Evolutionary conservation across 2,329 filamentous ascomycete genomes (phyloP), one percentile per base, ranked within the genome.

Genomic region (Xylaria arbuscula): DNA sequence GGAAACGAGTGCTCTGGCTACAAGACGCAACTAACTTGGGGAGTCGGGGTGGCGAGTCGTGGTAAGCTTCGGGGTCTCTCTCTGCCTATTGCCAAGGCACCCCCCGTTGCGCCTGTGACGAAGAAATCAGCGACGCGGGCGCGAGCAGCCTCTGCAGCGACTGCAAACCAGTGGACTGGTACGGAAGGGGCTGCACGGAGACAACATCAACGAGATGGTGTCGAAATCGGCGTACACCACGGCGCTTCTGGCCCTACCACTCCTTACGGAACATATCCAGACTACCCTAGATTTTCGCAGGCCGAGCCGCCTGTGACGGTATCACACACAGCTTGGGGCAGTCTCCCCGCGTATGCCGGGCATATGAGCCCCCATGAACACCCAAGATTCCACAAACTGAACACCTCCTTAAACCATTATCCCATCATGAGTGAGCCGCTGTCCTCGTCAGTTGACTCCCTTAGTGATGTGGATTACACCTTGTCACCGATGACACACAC

Each of bases 1-100:
- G 94, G 94, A 72, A 94, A 93, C 79, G 94, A 97, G 78, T 98
- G 95, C 83, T 94, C 93, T 34, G 95, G 95, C 68, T 98, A 98
- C 85, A 97, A 97, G 83, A 98, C 95, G 17, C 94, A 95, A 75
- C 86, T 98, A 81, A 98, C 95, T 55, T 98, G 95, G 95, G 94
- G 94, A 50, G 93, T 98, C 56, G 95, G 95, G 60, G 95, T 98
- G 67, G 95, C 95, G 65, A 98, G 94, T 81, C 90, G 95, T 76
- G 95, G 95, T 78, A 98, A 98, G 84, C 89, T 98, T 71, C 89
- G 95, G 70, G 95, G 95, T 47, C 85, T 98, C 73, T 94, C 94
- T 65, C 84, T 97, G 66, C 89, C 89, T 67, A 86, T 91, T 70
- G 89, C 88, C 64, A 89, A 89, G 78, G 81, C 87, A 10, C 85